phyloP scores from a whole-genome alignment of 192 early-diverging fungal genomes.

The Oehlia diaphana region DNA sequence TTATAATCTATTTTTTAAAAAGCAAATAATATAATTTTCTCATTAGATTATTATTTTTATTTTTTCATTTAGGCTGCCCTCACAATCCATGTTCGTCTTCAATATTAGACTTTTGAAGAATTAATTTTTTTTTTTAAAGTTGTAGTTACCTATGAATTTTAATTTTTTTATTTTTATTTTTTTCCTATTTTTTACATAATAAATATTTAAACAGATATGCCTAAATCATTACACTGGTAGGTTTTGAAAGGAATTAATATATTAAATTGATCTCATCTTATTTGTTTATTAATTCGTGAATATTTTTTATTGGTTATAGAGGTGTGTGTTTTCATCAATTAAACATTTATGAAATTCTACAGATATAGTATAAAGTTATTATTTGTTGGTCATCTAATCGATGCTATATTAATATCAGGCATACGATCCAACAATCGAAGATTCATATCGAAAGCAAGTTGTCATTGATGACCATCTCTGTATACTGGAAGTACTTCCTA shows the following conservation, averaged over 20 bases:
- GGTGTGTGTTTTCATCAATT: not conserved
- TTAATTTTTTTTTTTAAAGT: not conserved
- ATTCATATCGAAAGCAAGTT: constrained; percentile 95
- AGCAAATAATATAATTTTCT: too few relatives aligned
- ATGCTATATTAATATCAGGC: constrained; percentile 52
- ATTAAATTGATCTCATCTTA: too few relatives aligned
- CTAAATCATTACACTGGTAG: constrained; percentile 49
- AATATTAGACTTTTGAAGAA: not conserved
- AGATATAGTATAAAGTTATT: not conserved
- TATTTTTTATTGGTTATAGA: not conserved
- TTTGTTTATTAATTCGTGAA: not conserved
- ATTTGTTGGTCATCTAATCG: too few relatives aligned
- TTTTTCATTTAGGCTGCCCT: constrained; percentile 34
- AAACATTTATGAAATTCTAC: not conserved
- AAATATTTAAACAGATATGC: constrained; percentile 33
- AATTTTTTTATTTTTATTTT: not conserved
- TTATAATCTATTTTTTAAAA: not conserved
- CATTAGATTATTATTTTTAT: not conserved
- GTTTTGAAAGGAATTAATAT: constrained; percentile 10
- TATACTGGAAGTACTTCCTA: constrained; percentile 85
- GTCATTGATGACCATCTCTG: constrained; percentile 96
- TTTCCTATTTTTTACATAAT: not conserved
- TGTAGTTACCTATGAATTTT: not conserved
- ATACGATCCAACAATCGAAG: constrained; percentile 99
- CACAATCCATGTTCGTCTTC: constrained; percentile 42